Evolutionary conservation across 1,139 yeast genomes (phyloP).

Genomic region (Kodamaea derodonti): DNA sequence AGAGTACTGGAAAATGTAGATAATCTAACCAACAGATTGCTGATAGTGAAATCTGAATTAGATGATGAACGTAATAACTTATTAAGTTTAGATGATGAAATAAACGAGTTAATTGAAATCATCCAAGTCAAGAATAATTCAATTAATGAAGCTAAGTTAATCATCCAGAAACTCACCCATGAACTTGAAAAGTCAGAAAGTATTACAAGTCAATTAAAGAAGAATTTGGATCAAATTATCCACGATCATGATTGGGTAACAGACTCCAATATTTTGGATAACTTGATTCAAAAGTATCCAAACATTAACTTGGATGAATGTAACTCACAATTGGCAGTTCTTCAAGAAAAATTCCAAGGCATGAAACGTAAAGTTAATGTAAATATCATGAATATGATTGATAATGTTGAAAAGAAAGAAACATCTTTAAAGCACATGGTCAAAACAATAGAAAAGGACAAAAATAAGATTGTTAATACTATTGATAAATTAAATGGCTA

Average conservation of each 20-base stretch:
- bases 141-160: constrained; percentile 49
- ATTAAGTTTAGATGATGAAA: constrained; percentile 74
- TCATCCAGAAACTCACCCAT: constrained; percentile 57
- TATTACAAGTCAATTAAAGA: constrained; percentile 39
- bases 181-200: constrained; percentile 58
- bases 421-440: constrained; percentile 74
- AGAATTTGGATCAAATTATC: constrained; percentile 46
- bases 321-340: constrained; percentile 51
- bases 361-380: constrained; percentile 84
- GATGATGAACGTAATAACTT: constrained; percentile 63
- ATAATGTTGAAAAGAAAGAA: constrained; percentile 89
- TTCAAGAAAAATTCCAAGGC: constrained; percentile 62
- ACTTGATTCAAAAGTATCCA: constrained; percentile 55
- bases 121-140: constrained; percentile 50
- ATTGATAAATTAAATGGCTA: constrained; percentile 82
- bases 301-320: constrained; percentile 62
- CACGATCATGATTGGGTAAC: constrained; percentile 69
- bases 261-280: constrained; percentile 55
- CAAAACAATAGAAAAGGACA: constrained; percentile 84
- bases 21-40: constrained; percentile 20
- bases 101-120: constrained; percentile 56
- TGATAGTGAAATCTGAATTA: constrained; percentile 38
- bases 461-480: constrained; percentile 84
- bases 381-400: constrained; percentile 91
- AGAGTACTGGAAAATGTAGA: constrained; percentile 21